Base-by-base conservation (phyloP, 1,284 basidiomycete species). In the Fistulina hepatica region DNA sequence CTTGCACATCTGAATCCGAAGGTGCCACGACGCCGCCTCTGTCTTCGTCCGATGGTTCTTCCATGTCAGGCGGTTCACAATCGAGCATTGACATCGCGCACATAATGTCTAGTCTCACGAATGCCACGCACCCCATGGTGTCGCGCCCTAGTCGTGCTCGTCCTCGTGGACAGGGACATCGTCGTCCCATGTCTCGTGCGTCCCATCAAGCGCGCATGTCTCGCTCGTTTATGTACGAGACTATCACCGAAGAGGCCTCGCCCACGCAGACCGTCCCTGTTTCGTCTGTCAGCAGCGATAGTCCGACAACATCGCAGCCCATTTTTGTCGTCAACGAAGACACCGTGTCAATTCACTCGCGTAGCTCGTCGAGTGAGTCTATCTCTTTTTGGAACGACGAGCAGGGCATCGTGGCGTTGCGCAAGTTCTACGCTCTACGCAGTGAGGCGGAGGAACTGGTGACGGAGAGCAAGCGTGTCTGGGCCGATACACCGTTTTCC, bases 401-500 rank as follows among this genome's bases (percentile, higher is more conserved):
- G 32, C 60, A 51, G 17, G 76, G 76, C 2, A 71, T 81, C 36
- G 55, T 68, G 2, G 67, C 72, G 0, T 52, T 85, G 24, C 65
- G 79, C 38, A 71, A 65, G 47, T 86, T 76, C 46, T 81, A 76
- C 47, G 74, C 77, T 4, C 65, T 88, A 17, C 64, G 69, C 22
- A 69, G 77, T 35, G 81, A 88, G 55, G 83, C 72, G 3, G 63
- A 78, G 26, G 69, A 67, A 20, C 73, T 74, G 0, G 75, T 88
- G 5, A 61, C 58, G 2, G 79, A 83, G 52, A 85, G 81, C 48
- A 68, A 73, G 52, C 64, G 62, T 8, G 46, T 59, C 1, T 86
- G 80, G 81, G 34, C 51, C 2, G 83, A 86, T 48, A 88, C 82
- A 0, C 71, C 81, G 0, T 76, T 81, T 49, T 84, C 82, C 0